A percentile compares a stretch with the other conserved stretches of the same genome.
Evolutionary conservation across 768 basidiomycete genomes (phyloP).

Genomic region (Tylopilus vinaceipallidus): DNA sequence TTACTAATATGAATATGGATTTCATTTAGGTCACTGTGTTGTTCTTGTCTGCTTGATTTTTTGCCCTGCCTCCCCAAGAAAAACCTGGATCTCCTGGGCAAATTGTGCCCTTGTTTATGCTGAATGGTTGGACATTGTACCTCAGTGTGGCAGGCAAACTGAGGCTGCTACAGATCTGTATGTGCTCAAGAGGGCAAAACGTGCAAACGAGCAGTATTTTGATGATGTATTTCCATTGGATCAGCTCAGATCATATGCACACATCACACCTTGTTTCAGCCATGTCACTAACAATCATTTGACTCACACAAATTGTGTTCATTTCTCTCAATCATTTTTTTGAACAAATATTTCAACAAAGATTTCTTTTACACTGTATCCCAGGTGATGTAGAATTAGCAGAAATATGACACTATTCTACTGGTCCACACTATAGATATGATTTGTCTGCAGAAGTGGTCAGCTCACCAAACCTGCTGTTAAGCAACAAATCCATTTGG

Average conservation of each 20-base stretch:
- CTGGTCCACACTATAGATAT: too few relatives aligned
- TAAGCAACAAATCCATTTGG: too few relatives aligned
- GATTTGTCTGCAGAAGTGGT: too few relatives aligned
- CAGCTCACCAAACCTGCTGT: too few relatives aligned
- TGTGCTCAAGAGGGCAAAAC: neutral
- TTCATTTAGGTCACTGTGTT: neutral
- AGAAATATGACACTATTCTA: too few relatives aligned
- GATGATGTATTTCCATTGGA: neutral
- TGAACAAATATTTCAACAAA: slow-evolving; percentile 1
- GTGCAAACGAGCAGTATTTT: neutral
- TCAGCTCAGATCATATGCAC: neutral
- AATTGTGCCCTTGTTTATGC: neutral
- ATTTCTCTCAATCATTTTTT: neutral
- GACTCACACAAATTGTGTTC: neutral
- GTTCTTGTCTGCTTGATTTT: neutral
- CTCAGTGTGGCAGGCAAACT: neutral
- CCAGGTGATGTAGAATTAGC: neutral
- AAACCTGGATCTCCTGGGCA: neutral
- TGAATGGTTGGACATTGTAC: neutral
- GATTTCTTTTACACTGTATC: slow-evolving; percentile 4
- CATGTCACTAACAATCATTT: neutral
- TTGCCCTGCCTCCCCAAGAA: neutral
- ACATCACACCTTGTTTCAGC: neutral
- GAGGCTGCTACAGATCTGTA: neutral
- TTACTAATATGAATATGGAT: neutral